Base-by-base conservation (phyloP, 140 eudicot genomes). In the Bidens hawaiensis region DNA sequence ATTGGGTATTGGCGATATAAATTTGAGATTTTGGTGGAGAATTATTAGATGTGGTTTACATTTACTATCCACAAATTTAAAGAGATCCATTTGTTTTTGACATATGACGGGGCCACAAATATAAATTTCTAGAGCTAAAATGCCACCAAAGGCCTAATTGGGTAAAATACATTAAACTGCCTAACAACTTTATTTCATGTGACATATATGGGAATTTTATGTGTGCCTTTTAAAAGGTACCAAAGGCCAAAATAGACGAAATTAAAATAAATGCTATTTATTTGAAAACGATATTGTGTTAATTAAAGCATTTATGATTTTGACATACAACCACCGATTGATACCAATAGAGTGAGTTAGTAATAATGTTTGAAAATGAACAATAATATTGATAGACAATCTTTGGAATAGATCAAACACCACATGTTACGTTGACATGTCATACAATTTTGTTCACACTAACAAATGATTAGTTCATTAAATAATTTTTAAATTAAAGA, bases 21-120 rank as follows among this genome's bases (percentile, higher is more conserved):
- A 36, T 57, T 24, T 34, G 68, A 73, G 73, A 65, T 24, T 57
- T 65, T 47, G 16, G 21, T 31, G 77, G 72, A 72, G 66, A 55
- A 64, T 45, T 72, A 64, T 28, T 40, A 55, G 60, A 64, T 34
- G 72, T 55, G 67, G 72, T 64, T 54, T 45, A 47, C 18, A 73
- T 65, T 58, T 36, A 46, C 6, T 42, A 27, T 62, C 70, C 64
- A 40, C 26, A 53, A 61, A 40, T 21, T 36, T 25, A 12, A n/a
- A 51, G 33, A 24, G 34, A 13, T 51, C 8, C 22, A 22, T 49
- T 51, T 49, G 14, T 22, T 48, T 65, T 51, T 48, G 5, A 24
- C 14, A 17, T 18, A 48, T n/a, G 50, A 4, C 18, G n/a, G 14
- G 68, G 53, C 56, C 10, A 40, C 17, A 57, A 5, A 40, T 40